A percentile compares a stretch with the other conserved stretches of the same genome.
Conservation (phyloP, 192 early-diverging fungal genomes). For the Backusella parvicylindrica region DNA sequence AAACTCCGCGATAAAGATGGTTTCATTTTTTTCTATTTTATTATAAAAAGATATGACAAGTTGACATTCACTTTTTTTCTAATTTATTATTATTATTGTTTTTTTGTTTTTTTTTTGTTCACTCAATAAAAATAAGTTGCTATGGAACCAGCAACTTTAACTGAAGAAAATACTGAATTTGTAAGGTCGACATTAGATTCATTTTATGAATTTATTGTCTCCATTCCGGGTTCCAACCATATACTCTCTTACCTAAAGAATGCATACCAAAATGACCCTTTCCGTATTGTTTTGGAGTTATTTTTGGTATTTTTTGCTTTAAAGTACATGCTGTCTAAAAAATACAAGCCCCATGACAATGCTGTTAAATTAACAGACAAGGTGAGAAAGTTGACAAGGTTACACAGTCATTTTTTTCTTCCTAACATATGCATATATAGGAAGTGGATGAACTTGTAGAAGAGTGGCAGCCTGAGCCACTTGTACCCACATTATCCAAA, state of each 20-base stretch:
- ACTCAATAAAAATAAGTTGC: not conserved
- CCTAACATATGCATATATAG: no score
- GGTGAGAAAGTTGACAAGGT: constrained; percentile 31
- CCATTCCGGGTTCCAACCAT: constrained; percentile 73
- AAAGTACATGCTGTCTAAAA: constrained; percentile 84
- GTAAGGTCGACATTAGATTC: constrained; percentile 44
- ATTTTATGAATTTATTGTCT: constrained; percentile 32
- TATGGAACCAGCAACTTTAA: constrained; percentile 8
- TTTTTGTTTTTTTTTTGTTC: not conserved
- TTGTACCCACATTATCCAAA: constrained; percentile 74
- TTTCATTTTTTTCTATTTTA: not conserved
- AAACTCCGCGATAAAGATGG: not conserved
- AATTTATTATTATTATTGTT: not conserved
- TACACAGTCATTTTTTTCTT: no score
- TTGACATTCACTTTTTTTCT: not conserved
- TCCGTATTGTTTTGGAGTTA: constrained; percentile 80
- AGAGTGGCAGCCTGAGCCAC: constrained; percentile 94
- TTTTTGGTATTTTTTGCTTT: constrained; percentile 83
- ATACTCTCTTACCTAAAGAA: constrained; percentile 79
- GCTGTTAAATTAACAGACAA: constrained; percentile 80
- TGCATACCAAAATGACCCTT: constrained; percentile 93
- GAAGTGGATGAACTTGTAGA: constrained; percentile 93
- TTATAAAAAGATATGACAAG: not conserved
- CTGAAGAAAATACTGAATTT: constrained; percentile 34
- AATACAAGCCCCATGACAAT: constrained; percentile 75